Conservation (phyloP, 805 yeast species). For the Saturnispora silvae region DNA sequence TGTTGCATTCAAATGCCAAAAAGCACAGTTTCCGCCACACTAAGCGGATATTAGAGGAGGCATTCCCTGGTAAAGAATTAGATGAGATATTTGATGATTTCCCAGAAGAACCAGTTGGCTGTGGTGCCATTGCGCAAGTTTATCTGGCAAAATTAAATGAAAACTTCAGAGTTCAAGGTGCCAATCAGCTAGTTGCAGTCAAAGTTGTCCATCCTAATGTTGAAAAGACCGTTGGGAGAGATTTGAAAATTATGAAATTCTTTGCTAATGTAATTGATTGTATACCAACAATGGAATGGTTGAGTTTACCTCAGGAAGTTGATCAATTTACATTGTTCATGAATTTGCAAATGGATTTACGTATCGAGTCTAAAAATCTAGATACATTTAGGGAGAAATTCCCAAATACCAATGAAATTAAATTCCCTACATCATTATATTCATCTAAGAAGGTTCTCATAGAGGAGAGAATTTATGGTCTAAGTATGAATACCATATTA, state of each 20-base stretch:
- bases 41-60: constrained; percentile 40
- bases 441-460: constrained; percentile 67
- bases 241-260: constrained; percentile 70
- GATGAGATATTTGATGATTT: constrained; percentile 79
- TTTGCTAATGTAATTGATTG: constrained; percentile 62
- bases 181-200: constrained; percentile 62
- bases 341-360: constrained; percentile 78
- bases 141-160: constrained; percentile 58
- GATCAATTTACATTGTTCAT: constrained; percentile 76
- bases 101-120: constrained; percentile 69
- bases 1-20: constrained; percentile 73
- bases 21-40: constrained; percentile 62
- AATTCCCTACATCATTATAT: constrained; percentile 71
- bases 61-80: constrained; percentile 44
- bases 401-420: constrained; percentile 43
- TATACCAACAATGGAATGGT: constrained; percentile 96
- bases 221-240: constrained; percentile 60
- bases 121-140: constrained; percentile 98
- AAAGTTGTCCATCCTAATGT: constrained; percentile 90
- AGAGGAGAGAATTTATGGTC: constrained; percentile 76
- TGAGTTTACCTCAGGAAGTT: constrained; percentile 89
- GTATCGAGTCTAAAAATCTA: constrained; percentile 82
- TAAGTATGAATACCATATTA: constrained; percentile 68
- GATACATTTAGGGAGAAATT: constrained; percentile 64
- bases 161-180: constrained; percentile 28